Base-by-base conservation (phyloP, 805 yeast genomes). In the Metschnikowia continentalis region DNA sequence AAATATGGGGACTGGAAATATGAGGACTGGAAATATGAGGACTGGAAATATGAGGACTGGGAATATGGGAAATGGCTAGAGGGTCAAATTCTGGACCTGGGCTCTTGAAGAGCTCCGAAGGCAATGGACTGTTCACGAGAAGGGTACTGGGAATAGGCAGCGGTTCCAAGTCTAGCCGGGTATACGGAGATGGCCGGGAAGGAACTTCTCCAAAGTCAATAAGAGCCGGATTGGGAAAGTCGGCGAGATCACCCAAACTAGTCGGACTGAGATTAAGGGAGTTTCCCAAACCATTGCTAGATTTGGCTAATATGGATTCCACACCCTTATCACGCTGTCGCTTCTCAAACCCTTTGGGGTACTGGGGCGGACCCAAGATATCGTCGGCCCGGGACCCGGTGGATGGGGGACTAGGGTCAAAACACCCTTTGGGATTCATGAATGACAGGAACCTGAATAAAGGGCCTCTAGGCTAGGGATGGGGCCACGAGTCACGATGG, bases 291-390 rank as follows among this genome's bases (percentile, higher is more conserved):
- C 10, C 26, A 23, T 23, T 10, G 26, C 3, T 23, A 0, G 10
- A 3, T 3, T 23, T 23, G 26, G 26, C 3, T 8, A 23, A 23
- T 1, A 10, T 7, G 26, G 26, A 1, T 8, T 23, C 26, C 6
- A 23, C 10, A 23, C 26, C 26, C 3, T 23, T 23, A 8, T 23
- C 26, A 23, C 23, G 23, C 23, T 46, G 45, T 5, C 17, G 17
- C 13, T 38, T 38, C 15, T 22, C 32, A n/a, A 47, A 42, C 14
- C 44, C 41, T 35, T 37, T 37, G 11, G 50, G 50, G 20, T 47
- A 47, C 15, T 42, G 22, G n/a, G 50, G 50, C 11, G 50, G 46
- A 5, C 50, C 50, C 15, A 47, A 38, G 13, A 33, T 40, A 10
- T 22, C 48, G 30, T 37, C 30, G 5, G 46, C 40, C 7, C 37